Evolutionary conservation across 805 yeast genomes (phyloP), one percentile per base, ranked within the genome.

Genomic region (Zygosaccharomyces gambellarensis): DNA sequence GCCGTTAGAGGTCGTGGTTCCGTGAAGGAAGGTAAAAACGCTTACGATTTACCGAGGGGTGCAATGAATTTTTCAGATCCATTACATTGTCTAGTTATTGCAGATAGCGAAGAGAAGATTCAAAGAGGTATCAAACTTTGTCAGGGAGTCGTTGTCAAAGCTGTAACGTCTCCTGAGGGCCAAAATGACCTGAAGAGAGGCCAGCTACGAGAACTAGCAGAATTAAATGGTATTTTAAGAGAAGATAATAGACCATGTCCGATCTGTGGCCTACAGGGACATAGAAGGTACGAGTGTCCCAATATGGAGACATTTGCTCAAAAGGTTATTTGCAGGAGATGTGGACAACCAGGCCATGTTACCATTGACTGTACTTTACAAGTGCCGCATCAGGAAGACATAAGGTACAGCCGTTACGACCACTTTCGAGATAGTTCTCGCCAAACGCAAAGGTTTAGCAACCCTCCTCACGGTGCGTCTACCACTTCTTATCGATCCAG

Each of bases 1-100:
- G 95, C 90, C 2, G 87, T 94, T 44, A 76, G 99, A 57, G 99
- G 99, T 25, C 83, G 86, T 57, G 99, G 99, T 0, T 90, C 97
- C 1, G 95, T 90, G 17, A 92, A 92, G 62, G 96, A 88, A 62
- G 98, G 98, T 29, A 85, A 82, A 64, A 78, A 79, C 49, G 70
- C 79, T 1, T 61, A 73, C 10, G 75, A 73, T 34, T 63, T 75
- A 12, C 73, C 77, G 4, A 72, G 76, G 38, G 74, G 72, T 12
- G 78, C 78, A 29, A 74, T 77, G 52, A 77, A 80, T 51, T 71
- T 83, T 56, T 82, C 83, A 40, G 99, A 95, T 51, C 95, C 89
- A 38, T 69, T 95, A 47, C 99, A 94, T 68, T 90, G 96, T 60
- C 69, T 90, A 36, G 82, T 94, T 44, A 86, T 87, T 3, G 89